A percentile compares a stretch with the other conserved stretches of the same genome.
These are phyloP conservation scores for Chenopodium formosanum DNA, from an alignment of 148 eudicot species.

Conservation along the genomic window DNA sequence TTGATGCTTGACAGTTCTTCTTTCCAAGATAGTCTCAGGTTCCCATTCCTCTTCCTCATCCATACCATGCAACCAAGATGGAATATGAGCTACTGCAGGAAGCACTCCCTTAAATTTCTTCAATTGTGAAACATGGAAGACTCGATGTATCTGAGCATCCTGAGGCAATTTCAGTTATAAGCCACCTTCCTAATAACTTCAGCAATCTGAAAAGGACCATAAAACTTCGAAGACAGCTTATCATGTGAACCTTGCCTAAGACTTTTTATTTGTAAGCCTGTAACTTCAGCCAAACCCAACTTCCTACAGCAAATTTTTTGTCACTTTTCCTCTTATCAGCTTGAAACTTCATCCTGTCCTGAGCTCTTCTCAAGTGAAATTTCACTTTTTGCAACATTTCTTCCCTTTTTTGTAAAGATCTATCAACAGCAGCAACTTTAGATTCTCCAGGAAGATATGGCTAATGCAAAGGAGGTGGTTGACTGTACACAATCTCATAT, in stretches of 20 bases:
- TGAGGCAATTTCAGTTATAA: neutral
- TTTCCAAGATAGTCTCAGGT: neutral
- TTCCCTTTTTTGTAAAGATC: neutral
- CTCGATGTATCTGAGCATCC: neutral
- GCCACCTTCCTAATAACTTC: neutral
- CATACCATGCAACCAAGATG: neutral
- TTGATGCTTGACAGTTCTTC: neutral
- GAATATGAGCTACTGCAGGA: neutral
- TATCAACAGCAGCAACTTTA: neutral
- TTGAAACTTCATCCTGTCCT: neutral
- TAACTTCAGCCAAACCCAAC: slow-evolving; percentile 9
- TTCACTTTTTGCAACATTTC: neutral
- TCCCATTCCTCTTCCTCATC: neutral
- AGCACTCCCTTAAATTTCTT: neutral
- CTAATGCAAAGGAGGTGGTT: slow-evolving; percentile 3
- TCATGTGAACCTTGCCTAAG: neutral
- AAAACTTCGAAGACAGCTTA: neutral
- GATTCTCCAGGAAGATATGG: slow-evolving; percentile 6
- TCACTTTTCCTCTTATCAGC: slow-evolving; percentile 3
- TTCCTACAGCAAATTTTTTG: neutral
- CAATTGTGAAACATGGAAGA: neutral
- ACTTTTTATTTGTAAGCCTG: neutral
- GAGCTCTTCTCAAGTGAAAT: slow-evolving; percentile 4
- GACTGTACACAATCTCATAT: slow-evolving; percentile 1
- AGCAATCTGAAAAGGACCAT: neutral